These are phyloP conservation scores for Rhexocercosporidium sp. DNA, from an alignment of 2,329 filamentous ascomycete genomes.

Conservation along the genomic window DNA sequence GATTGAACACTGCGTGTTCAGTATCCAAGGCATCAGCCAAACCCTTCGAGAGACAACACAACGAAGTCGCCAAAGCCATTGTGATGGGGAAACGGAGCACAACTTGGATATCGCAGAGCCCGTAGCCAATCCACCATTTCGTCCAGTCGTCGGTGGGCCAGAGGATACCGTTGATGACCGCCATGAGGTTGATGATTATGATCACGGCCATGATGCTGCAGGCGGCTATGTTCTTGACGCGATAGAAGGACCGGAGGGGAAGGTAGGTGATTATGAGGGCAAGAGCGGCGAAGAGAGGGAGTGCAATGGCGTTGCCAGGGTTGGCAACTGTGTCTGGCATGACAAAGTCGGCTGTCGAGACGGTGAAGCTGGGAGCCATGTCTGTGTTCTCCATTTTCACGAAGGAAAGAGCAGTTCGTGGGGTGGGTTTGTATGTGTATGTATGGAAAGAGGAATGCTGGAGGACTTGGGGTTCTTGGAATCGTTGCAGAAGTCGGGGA, in stretches of 20 bases:
- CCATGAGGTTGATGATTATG: conserved; percentile 60
- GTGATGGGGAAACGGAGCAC: conserved; percentile 60
- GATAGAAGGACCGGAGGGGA: conserved; percentile 64
- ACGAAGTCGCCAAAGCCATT: conserved; percentile 56
- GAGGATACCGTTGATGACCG: conserved; percentile 65
- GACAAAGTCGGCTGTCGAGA: not conserved
- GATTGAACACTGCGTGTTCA: conserved; percentile 55
- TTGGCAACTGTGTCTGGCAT: conserved; percentile 16
- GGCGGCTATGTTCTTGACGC: conserved; percentile 64
- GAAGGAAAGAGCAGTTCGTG: not conserved
- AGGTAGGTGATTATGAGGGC: conserved; percentile 58
- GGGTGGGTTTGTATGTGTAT: not conserved
- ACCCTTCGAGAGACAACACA: conserved; percentile 63
- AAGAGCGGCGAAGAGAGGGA: conserved; percentile 56
- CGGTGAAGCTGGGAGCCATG: not conserved
- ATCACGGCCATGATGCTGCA: conserved; percentile 61
- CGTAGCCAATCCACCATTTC: conserved; percentile 60
- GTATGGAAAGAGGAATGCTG: not conserved
- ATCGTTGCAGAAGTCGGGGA: not conserved
- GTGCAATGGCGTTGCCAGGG: conserved; percentile 42
- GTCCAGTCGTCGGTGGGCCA: conserved; percentile 64
- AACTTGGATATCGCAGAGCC: conserved; percentile 68
- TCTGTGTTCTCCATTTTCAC: conserved; percentile 10
- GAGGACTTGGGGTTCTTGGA: not conserved
- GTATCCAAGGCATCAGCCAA: conserved; percentile 66